A percentile compares a stretch with the other conserved stretches of the same genome.
Evolutionary conservation across 805 yeast genomes (phyloP).

Genomic region (Ogataea pini): DNA sequence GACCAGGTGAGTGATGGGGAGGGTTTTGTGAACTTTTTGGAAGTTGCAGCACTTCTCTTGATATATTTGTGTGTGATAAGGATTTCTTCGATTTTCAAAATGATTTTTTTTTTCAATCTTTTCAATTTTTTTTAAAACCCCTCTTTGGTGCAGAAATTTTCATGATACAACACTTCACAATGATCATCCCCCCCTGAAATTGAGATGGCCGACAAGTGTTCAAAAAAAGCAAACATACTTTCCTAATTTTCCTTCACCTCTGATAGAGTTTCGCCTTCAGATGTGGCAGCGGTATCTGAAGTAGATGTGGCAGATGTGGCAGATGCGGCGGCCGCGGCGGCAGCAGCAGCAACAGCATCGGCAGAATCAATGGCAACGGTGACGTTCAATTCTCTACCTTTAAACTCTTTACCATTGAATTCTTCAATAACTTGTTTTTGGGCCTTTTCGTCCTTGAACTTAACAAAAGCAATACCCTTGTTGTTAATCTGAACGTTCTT

Average conservation of each 20-base stretch:
- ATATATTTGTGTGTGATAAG: background rate
- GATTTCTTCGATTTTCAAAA: background rate
- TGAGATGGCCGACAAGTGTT: background rate
- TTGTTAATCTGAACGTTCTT: constrained; percentile 50
- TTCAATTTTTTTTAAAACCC: background rate
- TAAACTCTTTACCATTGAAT: constrained; percentile 64
- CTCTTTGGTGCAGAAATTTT: constrained; percentile 6
- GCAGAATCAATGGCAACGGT: constrained; percentile 71
- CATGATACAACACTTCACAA: background rate
- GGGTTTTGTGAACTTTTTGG: background rate
- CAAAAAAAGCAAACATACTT: background rate
- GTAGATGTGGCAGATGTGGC: background rate
- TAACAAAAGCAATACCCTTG: constrained; percentile 68
- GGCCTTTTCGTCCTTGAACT: constrained; percentile 46
- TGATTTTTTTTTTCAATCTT: background rate
- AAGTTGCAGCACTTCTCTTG: background rate
- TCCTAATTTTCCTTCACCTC: constrained; percentile 17
- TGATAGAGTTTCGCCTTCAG: constrained; percentile 3
- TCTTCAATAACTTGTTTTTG: constrained; percentile 56
- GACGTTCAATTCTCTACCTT: constrained; percentile 66
- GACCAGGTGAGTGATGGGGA: background rate
- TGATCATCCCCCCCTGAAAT: background rate
- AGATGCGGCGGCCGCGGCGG: background rate
- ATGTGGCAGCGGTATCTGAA: background rate
- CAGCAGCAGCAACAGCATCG: constrained; percentile 18